These are phyloP conservation scores for Penicillium paneum DNA, from an alignment of 2,329 filamentous ascomycete genomes.

Conservation along the genomic window DNA sequence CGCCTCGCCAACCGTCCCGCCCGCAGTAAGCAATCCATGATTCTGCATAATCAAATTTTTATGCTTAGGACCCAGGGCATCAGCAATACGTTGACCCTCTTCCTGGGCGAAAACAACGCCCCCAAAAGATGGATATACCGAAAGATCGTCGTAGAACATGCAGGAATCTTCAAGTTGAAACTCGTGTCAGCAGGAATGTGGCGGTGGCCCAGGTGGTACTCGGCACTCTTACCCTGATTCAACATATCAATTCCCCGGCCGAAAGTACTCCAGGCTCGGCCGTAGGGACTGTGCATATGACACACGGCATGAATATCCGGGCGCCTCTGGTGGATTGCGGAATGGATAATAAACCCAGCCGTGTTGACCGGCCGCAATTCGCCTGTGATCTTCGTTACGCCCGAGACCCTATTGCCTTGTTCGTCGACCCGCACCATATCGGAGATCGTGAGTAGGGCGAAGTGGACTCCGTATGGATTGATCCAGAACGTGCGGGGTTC, in stretches of 20 bases:
- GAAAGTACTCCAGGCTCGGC: conserved; percentile 44
- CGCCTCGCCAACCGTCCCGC: conserved; percentile 69
- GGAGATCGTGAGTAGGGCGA: conserved; percentile 43
- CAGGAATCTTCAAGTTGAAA: conserved; percentile 12
- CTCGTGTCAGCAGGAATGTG: neutral
- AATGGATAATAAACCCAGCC: conserved; percentile 49
- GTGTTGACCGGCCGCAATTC: conserved; percentile 36
- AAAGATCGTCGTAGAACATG: conserved; percentile 27
- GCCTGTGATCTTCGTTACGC: conserved; percentile 28
- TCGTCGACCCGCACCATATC: conserved; percentile 48
- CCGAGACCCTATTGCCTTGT: conserved; percentile 42
- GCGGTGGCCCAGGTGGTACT: no score
- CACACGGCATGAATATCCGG: conserved; percentile 47
- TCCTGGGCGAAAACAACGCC: conserved; percentile 47
- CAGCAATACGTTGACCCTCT: conserved; percentile 47
- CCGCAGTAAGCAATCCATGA: conserved; percentile 54
- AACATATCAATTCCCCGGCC: conserved; percentile 45
- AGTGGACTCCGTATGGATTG: conserved; percentile 45
- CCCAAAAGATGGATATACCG: conserved; percentile 45
- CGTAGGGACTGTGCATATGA: conserved; percentile 47
- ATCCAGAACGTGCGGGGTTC: conserved; percentile 34
- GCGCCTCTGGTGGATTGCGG: conserved; percentile 45
- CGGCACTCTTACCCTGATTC: conserved; percentile 36
- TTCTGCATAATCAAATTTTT: conserved; percentile 29
- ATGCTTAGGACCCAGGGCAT: conserved; percentile 20